Base-by-base conservation (phyloP, 1,139 yeast genomes). In the Yamadazyma spencermartinsiae region DNA sequence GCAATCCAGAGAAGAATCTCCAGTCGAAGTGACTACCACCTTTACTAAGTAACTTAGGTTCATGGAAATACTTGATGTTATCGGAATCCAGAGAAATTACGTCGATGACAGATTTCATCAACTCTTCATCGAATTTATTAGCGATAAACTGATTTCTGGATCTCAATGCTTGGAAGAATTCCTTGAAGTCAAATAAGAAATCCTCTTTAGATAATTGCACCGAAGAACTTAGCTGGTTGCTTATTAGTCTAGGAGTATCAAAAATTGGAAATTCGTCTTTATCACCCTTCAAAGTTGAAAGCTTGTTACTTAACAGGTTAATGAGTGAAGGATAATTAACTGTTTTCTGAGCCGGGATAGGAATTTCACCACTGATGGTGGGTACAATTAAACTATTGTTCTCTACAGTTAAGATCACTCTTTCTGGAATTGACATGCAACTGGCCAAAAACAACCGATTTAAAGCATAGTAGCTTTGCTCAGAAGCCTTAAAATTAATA, bases 1-100 rank as follows among this genome's bases (percentile, higher is more conserved):
- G 25, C 8, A 40, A 15, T 17, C 35, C 31, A 11, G 39, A 39
- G 41, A 53, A 58, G 37, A 58, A 58, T 25, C 63, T 39, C 56
- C 56, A 52, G 35, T 58, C 63, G 37, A 43, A 57, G 39, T 58
- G 63, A 11, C 38, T 42, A 5, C 37, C 46, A 14, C 42, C 41
- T 30, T 38, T 43, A 14, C 7, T 4, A 6, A 10, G 13, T 9
- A 43, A 23, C n/a, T 33, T 33, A 10, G 57, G 56, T 32, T 55
- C 60, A 36, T 53, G 47, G 33, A 54, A 54, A 36, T 53, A 52
- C 23, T 55, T 43, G 24, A 26, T 4, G 10, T 31, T 13, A 18
- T 20, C 17, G 8, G 20, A 21, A 10, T 33, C 37, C 15, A 11
- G 12, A 14, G 15, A 15, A 4, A 31, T 19, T 9, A 9, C 23